phyloP scores from a whole-genome alignment of 495 filamentous ascomycete species.

The Aspergillus carlsbadensis region DNA sequence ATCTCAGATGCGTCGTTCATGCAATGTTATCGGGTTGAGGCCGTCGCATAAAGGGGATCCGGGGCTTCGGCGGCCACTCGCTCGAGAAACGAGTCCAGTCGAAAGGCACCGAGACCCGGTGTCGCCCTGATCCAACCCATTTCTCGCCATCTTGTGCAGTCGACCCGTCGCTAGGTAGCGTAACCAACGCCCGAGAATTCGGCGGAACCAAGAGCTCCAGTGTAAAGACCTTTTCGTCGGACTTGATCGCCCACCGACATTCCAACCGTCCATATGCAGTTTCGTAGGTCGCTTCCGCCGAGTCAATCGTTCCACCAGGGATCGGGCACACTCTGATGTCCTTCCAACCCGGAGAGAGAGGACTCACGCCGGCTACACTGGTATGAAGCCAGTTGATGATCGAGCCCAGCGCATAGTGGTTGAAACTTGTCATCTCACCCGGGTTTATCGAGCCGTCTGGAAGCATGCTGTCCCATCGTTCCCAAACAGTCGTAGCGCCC shows the following conservation, averaged over 20 bases:
- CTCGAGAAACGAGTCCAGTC: slow-evolving; percentile 2
- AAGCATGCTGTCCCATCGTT: slow-evolving; percentile 57
- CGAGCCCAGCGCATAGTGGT: slow-evolving; percentile 50
- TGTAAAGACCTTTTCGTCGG: not conserved
- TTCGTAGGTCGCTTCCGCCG: slow-evolving; percentile 25
- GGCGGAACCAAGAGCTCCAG: slow-evolving; percentile 30
- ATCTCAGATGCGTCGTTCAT: too few relatives aligned
- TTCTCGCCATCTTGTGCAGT: not conserved
- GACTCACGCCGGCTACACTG: slow-evolving; percentile 26
- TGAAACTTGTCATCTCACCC: slow-evolving; percentile 57
- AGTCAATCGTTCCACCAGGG: slow-evolving; percentile 25
- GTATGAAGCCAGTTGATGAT: slow-evolving; percentile 36
- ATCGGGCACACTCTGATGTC: slow-evolving; percentile 23
- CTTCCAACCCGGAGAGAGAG: slow-evolving; percentile 28
- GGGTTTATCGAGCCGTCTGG: slow-evolving; percentile 53
- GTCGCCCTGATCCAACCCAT: slow-evolving; percentile 25
- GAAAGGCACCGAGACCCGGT: slow-evolving; percentile 9
- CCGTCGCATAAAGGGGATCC: slow-evolving; percentile 15
- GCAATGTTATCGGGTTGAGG: slow-evolving; percentile 14
- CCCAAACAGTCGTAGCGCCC: slow-evolving; percentile 56
- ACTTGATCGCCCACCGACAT: slow-evolving; percentile 23
- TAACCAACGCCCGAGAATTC: slow-evolving; percentile 25
- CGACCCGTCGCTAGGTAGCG: slow-evolving; percentile 19
- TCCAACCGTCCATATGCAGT: slow-evolving; percentile 28
- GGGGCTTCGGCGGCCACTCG: slow-evolving; percentile 15